Conservation (phyloP, 1,284 basidiomycete species). For the Fomitopsis betulina region DNA sequence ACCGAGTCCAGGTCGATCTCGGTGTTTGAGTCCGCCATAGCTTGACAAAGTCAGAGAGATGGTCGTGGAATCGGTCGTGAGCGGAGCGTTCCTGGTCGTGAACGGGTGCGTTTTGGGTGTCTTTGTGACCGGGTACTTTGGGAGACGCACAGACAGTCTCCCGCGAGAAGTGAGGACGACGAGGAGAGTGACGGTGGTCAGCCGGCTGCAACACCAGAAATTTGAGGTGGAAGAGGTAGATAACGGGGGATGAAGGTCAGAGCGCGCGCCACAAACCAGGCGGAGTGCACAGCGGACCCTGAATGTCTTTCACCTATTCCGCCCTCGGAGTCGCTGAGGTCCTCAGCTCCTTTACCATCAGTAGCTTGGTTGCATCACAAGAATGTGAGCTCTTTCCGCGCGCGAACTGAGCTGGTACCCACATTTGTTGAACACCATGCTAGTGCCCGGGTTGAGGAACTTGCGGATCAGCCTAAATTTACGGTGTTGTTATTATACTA, state of each 20-base stretch:
- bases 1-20: slow-evolving; percentile 98
- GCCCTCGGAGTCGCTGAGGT: too few relatives aligned
- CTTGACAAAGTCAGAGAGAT: slow-evolving; percentile 17
- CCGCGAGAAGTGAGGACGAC: slow-evolving; percentile 2
- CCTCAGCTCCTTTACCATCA: too few relatives aligned
- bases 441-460: too few relatives aligned
- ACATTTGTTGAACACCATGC: too few relatives aligned
- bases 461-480: too few relatives aligned
- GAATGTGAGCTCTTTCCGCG: too few relatives aligned
- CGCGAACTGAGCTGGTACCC: too few relatives aligned
- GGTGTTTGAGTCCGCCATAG: slow-evolving; percentile 62
- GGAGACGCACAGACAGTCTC: slow-evolving; percentile 7
- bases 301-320: not conserved
- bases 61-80: slow-evolving; percentile 25
- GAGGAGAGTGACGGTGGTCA: slow-evolving; percentile 13
- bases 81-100: slow-evolving; percentile 24
- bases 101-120: slow-evolving; percentile 21
- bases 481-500: too few relatives aligned
- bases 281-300: slow-evolving; percentile 20
- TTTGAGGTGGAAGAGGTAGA: slow-evolving; percentile 27
- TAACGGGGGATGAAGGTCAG: slow-evolving; percentile 26
- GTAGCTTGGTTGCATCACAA: too few relatives aligned
- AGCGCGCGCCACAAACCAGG: slow-evolving; percentile 17
- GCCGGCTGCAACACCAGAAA: slow-evolving; percentile 28
- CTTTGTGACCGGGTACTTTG: slow-evolving; percentile 12